Conservation (phyloP, 1,139 yeast species). For the Saccharomyces hybrid region DNA sequence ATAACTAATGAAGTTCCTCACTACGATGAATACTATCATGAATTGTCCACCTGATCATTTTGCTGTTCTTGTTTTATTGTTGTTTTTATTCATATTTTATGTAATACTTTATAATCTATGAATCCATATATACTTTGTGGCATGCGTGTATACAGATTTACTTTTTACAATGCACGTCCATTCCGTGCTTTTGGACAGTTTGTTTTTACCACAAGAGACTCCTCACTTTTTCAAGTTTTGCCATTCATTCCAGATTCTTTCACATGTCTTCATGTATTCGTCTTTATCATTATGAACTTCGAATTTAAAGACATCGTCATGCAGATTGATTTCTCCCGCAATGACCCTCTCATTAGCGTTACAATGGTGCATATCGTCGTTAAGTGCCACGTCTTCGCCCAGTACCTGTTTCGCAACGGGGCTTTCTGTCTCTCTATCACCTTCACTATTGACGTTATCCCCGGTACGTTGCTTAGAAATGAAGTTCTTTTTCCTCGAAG, state of each 20-base stretch:
- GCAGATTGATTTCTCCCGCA: background rate
- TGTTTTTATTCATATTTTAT: background rate
- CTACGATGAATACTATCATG: constrained; percentile 11
- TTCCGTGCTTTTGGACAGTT: too few relatives aligned
- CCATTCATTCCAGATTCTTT: background rate
- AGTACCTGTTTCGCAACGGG: background rate
- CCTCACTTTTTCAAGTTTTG: background rate
- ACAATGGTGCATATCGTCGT: background rate
- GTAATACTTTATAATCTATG: background rate
- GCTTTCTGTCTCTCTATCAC: background rate
- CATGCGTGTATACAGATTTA: too few relatives aligned
- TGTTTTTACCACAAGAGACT: too few relatives aligned
- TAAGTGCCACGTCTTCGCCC: background rate
- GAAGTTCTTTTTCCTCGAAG: background rate
- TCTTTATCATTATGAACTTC: background rate
- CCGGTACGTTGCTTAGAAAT: background rate
- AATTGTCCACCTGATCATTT: constrained; percentile 1
- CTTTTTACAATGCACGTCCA: too few relatives aligned
- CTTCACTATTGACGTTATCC: background rate
- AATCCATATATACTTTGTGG: background rate
- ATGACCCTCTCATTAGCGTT: background rate
- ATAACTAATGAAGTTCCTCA: background rate
- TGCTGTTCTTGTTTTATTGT: background rate
- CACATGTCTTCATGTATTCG: background rate
- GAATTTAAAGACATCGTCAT: background rate